Percentiles rank a stretch among this genome's conserved stretches.
These are phyloP conservation scores for Axilococcus clingmanii DNA, from an alignment of 139 green algal genomes.

Conservation along the genomic window DNA sequence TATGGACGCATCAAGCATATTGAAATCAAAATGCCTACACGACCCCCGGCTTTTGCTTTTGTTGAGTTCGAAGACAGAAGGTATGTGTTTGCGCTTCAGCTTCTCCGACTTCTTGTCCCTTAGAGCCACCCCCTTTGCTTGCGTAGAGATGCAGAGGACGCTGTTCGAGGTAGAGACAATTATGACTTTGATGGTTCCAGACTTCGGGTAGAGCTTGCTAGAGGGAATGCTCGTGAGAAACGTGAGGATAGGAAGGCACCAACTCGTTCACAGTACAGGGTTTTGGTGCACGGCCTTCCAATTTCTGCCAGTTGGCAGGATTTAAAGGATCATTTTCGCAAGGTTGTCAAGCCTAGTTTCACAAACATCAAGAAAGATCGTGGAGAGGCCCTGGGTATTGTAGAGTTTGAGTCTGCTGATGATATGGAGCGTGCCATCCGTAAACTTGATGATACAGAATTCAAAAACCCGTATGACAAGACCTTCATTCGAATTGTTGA, in stretches of 20 bases:
- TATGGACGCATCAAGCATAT: constrained; percentile 74
- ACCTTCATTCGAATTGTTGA: constrained; percentile 27
- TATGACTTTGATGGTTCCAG: constrained; percentile 78
- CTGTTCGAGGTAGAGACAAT: constrained; percentile 71
- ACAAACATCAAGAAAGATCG: constrained; percentile 56
- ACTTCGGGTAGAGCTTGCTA: constrained; percentile 60
- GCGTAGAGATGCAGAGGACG: constrained; percentile 74
- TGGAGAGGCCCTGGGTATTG: constrained; percentile 34
- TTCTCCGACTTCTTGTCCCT: neutral
- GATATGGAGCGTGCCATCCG: constrained; percentile 39
- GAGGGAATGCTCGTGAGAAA: neutral
- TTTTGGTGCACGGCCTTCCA: constrained; percentile 70
- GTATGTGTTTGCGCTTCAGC: constrained; percentile 14
- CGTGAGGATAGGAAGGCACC: neutral
- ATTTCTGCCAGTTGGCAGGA: constrained; percentile 85
- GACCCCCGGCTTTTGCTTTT: constrained; percentile 79
- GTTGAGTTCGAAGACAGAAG: constrained; percentile 71
- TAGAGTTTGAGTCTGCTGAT: constrained; percentile 54
- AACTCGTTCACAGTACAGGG: constrained; percentile 46
- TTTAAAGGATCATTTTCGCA: constrained; percentile 79
- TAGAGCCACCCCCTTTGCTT: neutral
- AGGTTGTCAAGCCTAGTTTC: constrained; percentile 52
- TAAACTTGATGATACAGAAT: constrained; percentile 72
- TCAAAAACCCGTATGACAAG: constrained; percentile 77
- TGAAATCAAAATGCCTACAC: constrained; percentile 72